Evolutionary conservation across 208 protist genomes (phyloP).

Genomic region (Crithidia expoeki): DNA sequence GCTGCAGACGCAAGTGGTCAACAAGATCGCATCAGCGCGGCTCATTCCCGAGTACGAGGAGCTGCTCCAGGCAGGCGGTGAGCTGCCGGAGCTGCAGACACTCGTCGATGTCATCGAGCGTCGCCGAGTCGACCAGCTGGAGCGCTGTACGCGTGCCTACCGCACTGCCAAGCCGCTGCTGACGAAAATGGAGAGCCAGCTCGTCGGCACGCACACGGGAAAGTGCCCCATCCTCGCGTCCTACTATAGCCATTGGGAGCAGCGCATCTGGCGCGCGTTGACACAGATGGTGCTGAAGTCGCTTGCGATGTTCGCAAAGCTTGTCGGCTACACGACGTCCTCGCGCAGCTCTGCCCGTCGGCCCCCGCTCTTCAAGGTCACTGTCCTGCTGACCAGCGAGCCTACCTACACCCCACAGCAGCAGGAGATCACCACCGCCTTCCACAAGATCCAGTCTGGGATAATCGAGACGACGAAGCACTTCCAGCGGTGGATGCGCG

Average conservation of each 20-base stretch:
- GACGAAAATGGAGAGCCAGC: constrained; percentile 95
- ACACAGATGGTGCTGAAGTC: constrained; percentile 91
- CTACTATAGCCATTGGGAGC: constrained; percentile 98
- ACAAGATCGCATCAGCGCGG: constrained; percentile 86
- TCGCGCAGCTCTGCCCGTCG: constrained; percentile 36
- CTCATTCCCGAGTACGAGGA: constrained; percentile 85
- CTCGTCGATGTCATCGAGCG: constrained; percentile 93
- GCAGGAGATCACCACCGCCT: constrained; percentile 92
- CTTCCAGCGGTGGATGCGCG: constrained; percentile 97
- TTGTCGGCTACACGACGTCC: constrained; percentile 80
- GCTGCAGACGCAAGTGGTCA: constrained; percentile 93
- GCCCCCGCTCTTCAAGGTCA: constrained; percentile 94
- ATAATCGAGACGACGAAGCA: constrained; percentile 94
- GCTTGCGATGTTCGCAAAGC: constrained; percentile 83
- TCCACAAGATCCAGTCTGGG: constrained; percentile 91
- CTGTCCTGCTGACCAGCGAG: constrained; percentile 91
- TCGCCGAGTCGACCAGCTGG: constrained; percentile 73
- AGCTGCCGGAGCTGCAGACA: constrained; percentile 92
- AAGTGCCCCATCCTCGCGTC: constrained; percentile 82
- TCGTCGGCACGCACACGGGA: constrained; percentile 93
- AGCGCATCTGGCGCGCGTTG: constrained; percentile 94
- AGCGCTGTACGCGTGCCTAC: constrained; percentile 93
- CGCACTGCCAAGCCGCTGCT: constrained; percentile 94
- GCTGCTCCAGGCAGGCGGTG: constrained; percentile 78
- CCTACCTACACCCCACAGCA: constrained; percentile 93